Evolutionary conservation across 2,329 filamentous ascomycete species (phyloP).

Genomic region (Sclerotinia subarctica): DNA sequence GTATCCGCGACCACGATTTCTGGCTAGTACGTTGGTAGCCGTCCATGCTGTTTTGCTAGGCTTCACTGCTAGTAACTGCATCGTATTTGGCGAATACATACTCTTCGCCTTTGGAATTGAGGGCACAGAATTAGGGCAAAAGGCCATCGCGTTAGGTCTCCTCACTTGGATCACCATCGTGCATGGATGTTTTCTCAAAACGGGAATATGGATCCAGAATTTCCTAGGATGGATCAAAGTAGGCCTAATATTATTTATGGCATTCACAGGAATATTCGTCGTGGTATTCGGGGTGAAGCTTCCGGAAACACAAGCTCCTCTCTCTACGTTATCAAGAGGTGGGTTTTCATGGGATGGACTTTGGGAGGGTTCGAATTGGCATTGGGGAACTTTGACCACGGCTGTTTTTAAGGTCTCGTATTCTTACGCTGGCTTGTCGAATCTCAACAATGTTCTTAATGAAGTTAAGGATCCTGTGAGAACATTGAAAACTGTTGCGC

Average conservation of each 20-base stretch:
- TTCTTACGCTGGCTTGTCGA: slow-evolving; percentile 53
- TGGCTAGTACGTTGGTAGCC: slow-evolving; percentile 52
- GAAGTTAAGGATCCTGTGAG: slow-evolving; percentile 56
- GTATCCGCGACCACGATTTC: slow-evolving; percentile 49
- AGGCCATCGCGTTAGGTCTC: slow-evolving; percentile 46
- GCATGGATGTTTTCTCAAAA: slow-evolving; percentile 56
- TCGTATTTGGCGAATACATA: slow-evolving; percentile 51
- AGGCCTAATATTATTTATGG: slow-evolving; percentile 58
- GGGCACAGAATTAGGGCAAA: slow-evolving; percentile 47
- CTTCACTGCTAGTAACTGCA: slow-evolving; percentile 51
- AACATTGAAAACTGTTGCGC: slow-evolving; percentile 56
- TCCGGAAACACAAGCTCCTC: slow-evolving; percentile 32
- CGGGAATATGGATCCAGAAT: slow-evolving; percentile 59
- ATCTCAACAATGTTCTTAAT: slow-evolving; percentile 54
- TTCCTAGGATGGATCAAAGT: slow-evolving; percentile 62
- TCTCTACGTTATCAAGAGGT: not conserved
- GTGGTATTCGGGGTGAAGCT: slow-evolving; percentile 44
- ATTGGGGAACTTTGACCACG: slow-evolving; percentile 59
- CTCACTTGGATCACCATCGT: slow-evolving; percentile 56
- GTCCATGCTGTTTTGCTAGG: slow-evolving; percentile 50
- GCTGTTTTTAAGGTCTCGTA: slow-evolving; percentile 56
- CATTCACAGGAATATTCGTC: slow-evolving; percentile 57
- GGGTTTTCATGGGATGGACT: slow-evolving; percentile 48
- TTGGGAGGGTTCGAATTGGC: slow-evolving; percentile 66
- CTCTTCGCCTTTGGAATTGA: slow-evolving; percentile 45